Conservation (phyloP, 2,329 filamentous ascomycete species). For the Pseudocercospora vitis region DNA sequence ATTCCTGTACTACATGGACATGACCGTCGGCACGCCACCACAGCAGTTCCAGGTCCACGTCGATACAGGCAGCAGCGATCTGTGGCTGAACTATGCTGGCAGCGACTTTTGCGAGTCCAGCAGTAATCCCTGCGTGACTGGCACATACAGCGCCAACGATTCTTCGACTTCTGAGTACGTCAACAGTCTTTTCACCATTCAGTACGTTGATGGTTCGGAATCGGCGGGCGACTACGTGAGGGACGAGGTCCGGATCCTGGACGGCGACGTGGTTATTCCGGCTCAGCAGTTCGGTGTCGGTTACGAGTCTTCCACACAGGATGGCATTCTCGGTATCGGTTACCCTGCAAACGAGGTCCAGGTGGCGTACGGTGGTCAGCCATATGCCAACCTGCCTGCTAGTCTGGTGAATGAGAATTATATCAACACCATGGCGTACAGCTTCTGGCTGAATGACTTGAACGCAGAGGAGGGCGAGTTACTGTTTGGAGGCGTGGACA, state of each 20-base stretch:
- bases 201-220: constrained; percentile 77
- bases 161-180: constrained; percentile 76
- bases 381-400: constrained; percentile 65
- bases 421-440: constrained; percentile 66
- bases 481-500: constrained; percentile 79
- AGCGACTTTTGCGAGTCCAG: constrained; percentile 59
- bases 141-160: constrained; percentile 66
- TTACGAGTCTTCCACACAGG: constrained; percentile 56
- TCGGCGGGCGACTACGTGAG: constrained; percentile 76
- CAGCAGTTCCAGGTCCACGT: constrained; percentile 58
- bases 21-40: constrained; percentile 56
- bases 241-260: constrained; percentile 64
- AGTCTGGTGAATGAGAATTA: constrained; percentile 62
- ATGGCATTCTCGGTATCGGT: constrained; percentile 83
- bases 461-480: constrained; percentile 66
- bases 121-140: constrained; percentile 58
- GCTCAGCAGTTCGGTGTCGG: constrained; percentile 71
- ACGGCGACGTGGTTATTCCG: constrained; percentile 52
- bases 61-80: constrained; percentile 63
- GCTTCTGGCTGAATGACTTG: constrained; percentile 62
- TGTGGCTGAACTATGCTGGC: constrained; percentile 64
- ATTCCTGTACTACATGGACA: constrained; percentile 60
- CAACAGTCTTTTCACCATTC: constrained; percentile 77
- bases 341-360: constrained; percentile 77
- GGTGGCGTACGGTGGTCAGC: constrained; percentile 55